Evolutionary conservation across 768 basidiomycete genomes (phyloP).

Genomic region (Phallus indusiatus): DNA sequence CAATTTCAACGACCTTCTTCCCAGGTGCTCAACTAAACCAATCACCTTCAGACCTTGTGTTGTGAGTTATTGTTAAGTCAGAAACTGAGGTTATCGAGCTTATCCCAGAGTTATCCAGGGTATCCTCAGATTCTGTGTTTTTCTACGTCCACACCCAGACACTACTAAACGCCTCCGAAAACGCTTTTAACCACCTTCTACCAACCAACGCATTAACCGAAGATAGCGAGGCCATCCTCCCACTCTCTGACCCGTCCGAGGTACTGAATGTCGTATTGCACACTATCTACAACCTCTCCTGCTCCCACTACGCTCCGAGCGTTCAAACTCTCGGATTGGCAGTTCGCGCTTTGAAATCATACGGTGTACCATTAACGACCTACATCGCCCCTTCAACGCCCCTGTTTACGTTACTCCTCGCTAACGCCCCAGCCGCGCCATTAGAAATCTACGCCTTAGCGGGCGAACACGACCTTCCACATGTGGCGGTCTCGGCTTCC

Average conservation of each 20-base stretch:
- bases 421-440: conserved; percentile 25
- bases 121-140: conserved; percentile 71
- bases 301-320: conserved; percentile 63
- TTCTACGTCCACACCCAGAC: conserved; percentile 68
- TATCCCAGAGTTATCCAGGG: too few species aligned
- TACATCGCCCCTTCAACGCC: conserved; percentile 22
- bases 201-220: conserved; percentile 19
- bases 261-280: conserved; percentile 69
- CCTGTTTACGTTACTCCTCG: conserved; percentile 25
- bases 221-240: conserved; percentile 43
- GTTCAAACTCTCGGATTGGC: conserved; percentile 48
- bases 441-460: conserved; percentile 36
- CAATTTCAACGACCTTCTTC: conserved; percentile 76
- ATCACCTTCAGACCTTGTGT: conserved; percentile 20
- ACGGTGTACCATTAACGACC: conserved; percentile 38
- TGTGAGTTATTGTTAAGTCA: background rate
- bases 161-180: conserved; percentile 51
- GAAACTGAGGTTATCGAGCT: too few species aligned
- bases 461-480: conserved; percentile 24
- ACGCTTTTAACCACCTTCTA: conserved; percentile 52
- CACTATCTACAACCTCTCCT: conserved; percentile 60
- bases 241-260: conserved; percentile 49
- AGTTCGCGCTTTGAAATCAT: conserved; percentile 45
- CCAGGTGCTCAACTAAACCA: conserved; percentile 50
- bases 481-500: conserved; percentile 31